phyloP scores from a whole-genome alignment of 306 rosid genomes.

The Begonia loranthoides region DNA sequence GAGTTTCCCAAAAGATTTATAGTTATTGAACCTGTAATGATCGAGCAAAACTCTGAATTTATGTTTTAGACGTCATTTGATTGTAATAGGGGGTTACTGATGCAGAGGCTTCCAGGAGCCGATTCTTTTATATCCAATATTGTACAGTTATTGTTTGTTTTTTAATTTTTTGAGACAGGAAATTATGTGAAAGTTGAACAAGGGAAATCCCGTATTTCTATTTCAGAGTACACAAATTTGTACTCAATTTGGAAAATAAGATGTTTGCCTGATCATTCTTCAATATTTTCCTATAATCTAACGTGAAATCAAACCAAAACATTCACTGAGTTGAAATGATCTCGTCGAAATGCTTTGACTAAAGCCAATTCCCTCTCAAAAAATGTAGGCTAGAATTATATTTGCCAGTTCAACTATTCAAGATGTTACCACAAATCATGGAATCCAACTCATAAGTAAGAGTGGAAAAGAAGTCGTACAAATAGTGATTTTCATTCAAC shows the following conservation, averaged over 20 bases:
- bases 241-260: conserved; percentile 1
- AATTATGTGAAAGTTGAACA: conserved; percentile 15
- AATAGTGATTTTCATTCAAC: too few species aligned
- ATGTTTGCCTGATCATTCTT: not conserved
- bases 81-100: conserved; percentile 21
- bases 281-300: not conserved
- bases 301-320: too few species aligned
- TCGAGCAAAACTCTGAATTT: conserved; percentile 14
- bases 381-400: too few species aligned
- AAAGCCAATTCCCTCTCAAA: too few species aligned
- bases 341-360: too few species aligned
- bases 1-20: conserved; percentile 1
- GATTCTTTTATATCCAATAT: conserved; percentile 22
- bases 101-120: conserved; percentile 24
- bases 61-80: conserved; percentile 20
- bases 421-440: too few species aligned
- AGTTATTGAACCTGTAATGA: conserved; percentile 1
- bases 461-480: too few species aligned
- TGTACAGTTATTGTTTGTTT: conserved; percentile 62
- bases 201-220: conserved; percentile 17
- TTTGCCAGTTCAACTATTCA: too few species aligned
- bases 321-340: too few species aligned
- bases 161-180: conserved; percentile 14
- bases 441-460: too few species aligned
- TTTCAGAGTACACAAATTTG: conserved; percentile 19